Percentiles rank a stretch among this genome's conserved stretches.
phyloP scores from a whole-genome alignment of 768 basidiomycete species.

The Holtermanniella nyarrowii region DNA sequence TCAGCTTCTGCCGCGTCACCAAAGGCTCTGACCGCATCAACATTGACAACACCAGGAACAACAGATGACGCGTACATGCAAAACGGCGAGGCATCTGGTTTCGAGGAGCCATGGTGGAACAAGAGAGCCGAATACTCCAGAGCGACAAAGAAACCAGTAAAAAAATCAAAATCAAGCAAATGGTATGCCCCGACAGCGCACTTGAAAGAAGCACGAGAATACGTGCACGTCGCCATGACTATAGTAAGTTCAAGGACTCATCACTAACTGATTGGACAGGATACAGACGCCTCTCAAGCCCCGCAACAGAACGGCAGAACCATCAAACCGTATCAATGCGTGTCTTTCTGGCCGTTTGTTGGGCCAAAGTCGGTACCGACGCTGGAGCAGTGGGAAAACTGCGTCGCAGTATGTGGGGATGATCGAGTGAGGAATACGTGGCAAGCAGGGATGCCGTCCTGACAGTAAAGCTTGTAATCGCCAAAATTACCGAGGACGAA shows the following conservation, averaged over 20 bases:
- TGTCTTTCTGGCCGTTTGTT: background rate
- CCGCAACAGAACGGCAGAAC: background rate
- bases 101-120: too few relatives aligned
- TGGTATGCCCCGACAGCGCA: too few relatives aligned
- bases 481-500: background rate
- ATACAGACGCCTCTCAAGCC: background rate
- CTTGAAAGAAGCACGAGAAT: background rate
- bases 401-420: background rate
- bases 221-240: background rate
- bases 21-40: too few relatives aligned
- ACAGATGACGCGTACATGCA: too few relatives aligned
- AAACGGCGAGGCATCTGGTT: too few relatives aligned
- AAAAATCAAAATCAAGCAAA: too few relatives aligned
- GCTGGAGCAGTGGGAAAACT: background rate
- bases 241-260: background rate
- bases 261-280: background rate
- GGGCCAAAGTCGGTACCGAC: background rate
- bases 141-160: too few relatives aligned
- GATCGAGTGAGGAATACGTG: background rate
- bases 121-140: too few relatives aligned
- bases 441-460: background rate
- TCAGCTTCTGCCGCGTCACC: too few relatives aligned
- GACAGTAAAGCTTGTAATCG: background rate
- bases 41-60: too few relatives aligned
- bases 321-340: background rate